Evolutionary conservation across 257 asterid species (phyloP).

Genomic region (Linderniella brevidens): DNA sequence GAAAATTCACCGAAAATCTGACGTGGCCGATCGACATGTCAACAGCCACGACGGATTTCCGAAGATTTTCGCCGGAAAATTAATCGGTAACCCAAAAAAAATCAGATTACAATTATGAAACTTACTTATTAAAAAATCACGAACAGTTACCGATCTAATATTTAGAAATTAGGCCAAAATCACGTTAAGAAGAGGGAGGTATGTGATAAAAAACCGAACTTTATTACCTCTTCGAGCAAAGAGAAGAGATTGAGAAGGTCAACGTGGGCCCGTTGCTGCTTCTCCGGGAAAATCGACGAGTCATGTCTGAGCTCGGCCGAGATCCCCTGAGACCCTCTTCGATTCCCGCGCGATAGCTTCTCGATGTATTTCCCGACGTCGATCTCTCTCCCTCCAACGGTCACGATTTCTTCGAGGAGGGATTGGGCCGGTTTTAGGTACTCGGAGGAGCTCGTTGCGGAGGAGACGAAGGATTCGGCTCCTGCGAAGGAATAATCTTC

Average conservation of each 20-base stretch:
- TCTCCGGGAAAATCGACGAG: slow-evolving; percentile 22
- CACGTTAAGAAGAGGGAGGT: no score
- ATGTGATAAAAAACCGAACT: not conserved
- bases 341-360: slow-evolving; percentile 24
- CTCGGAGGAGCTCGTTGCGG: slow-evolving; percentile 43
- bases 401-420: slow-evolving; percentile 64
- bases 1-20: no score
- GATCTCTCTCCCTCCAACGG: slow-evolving; percentile 27
- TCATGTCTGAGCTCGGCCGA: slow-evolving; percentile 37
- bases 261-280: slow-evolving; percentile 29
- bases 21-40: no score
- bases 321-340: slow-evolving; percentile 27
- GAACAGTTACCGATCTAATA: no score
- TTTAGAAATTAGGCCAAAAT: no score
- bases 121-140: no score
- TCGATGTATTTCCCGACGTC: slow-evolving; percentile 24
- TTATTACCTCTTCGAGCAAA: slow-evolving; percentile 51
- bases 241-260: slow-evolving; percentile 49
- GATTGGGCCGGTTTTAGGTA: slow-evolving; percentile 54
- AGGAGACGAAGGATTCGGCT: slow-evolving; percentile 21
- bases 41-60: no score
- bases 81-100: no score
- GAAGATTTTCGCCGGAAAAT: no score
- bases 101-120: not conserved
- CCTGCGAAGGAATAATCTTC: slow-evolving; percentile 22